Percentiles rank a stretch among this genome's conserved stretches.
Evolutionary conservation across 495 filamentous ascomycete genomes (phyloP).

Genomic region (Xylaria flabelliformis): DNA sequence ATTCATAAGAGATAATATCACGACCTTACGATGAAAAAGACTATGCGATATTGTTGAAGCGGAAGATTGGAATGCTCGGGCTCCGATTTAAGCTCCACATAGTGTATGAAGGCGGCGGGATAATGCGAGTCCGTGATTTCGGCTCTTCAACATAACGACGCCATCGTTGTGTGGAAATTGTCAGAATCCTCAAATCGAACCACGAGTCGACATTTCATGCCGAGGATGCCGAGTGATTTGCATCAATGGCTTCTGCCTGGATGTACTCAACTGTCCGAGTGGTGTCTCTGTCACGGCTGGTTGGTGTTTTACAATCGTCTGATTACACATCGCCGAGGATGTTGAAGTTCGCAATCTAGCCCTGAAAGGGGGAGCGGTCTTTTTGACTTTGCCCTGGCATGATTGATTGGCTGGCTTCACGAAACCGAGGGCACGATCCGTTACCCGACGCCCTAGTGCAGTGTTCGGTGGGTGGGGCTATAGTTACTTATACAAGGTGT

Average conservation of each 20-base stretch:
- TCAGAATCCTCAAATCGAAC: background rate
- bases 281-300: background rate
- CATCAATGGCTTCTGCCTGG: background rate
- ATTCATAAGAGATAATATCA: background rate
- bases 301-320: background rate
- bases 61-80: background rate
- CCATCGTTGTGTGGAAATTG: background rate
- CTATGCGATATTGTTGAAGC: background rate
- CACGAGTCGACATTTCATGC: background rate
- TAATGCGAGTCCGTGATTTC: background rate
- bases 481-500: too few relatives aligned
- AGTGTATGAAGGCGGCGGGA: background rate
- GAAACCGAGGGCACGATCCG: conserved; percentile 18
- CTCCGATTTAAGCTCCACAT: background rate
- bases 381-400: background rate
- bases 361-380: conserved; percentile 4
- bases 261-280: background rate
- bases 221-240: background rate
- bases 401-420: conserved; percentile 9
- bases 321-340: background rate
- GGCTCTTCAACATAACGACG: background rate
- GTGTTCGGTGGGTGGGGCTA: background rate
- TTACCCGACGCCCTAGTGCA: background rate
- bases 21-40: background rate
- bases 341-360: conserved; percentile 11